Evolutionary conservation across 805 yeast genomes (phyloP), one percentile per base, ranked within the genome.

Genomic region (Saccharomycopsis fodiens): DNA sequence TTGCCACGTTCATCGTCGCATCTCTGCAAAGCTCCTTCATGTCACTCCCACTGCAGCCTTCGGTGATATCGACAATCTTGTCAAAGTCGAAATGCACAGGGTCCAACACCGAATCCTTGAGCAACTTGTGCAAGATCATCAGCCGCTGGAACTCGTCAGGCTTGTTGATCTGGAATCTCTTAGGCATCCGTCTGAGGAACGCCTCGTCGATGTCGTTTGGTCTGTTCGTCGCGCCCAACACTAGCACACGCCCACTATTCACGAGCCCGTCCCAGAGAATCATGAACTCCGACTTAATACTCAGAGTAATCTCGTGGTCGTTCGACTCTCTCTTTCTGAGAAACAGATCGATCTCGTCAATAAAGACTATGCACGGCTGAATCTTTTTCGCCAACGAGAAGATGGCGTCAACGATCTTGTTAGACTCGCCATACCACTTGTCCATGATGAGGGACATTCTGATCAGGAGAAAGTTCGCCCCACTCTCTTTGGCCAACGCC

Each of bases 391-490:
- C 97, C 46, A 91, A 70, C 5, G 96, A 81, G 60, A 91, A 91
- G 30, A 91, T 77, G 1, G 96, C 97, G 54, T 89, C 95, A 1
- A 87, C 93, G 41, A 89, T 79, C 66, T 93, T 93, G 63, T 93
- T 91, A 23, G 91, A 79, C 64, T 91, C 97, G 13, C 98, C 98
- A 59, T 86, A 91, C 95, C 96, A 91, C 64, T 91, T 91, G 65
- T 93, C 96, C 91, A 89, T 85, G 15, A 91, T 78, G 2, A 91
- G 79, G 21, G 96, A 87, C 94, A 91, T 85, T 61, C 95, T 74
- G 42, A 91, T 83, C 56, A 89, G 87, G 41, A 91, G 74, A 64
- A 91, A 91, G 55, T 82, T 87, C 0, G 97, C 97, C 1, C 86
- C 87, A 54, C 94, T 81, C 61, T 89, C 96, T 46, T 78, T 74